phyloP scores from a whole-genome alignment of 768 basidiomycete genomes.

The Glaciozyma martinii region DNA sequence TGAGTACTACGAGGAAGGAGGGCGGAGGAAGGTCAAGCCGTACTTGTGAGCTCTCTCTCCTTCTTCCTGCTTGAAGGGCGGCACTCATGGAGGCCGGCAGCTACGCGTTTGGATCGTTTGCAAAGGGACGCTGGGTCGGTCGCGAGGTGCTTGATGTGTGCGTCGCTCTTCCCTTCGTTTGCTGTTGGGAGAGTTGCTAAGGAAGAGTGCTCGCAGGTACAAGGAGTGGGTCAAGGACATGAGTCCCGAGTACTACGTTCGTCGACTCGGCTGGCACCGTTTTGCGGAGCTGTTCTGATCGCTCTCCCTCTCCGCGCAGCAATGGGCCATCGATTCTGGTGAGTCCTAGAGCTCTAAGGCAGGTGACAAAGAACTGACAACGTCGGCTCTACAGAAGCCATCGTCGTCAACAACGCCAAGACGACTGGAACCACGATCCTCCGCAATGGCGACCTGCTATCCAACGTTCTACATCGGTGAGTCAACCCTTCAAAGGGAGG shows the following conservation, averaged over 20 bases:
- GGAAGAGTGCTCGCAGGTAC: slow-evolving; percentile 5
- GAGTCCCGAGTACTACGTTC: slow-evolving; percentile 27
- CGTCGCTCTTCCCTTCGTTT: neutral
- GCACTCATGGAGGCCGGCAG: neutral
- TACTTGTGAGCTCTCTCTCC: slow-evolving; percentile 21
- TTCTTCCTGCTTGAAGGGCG: slow-evolving; percentile 1
- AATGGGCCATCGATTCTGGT: slow-evolving; percentile 32
- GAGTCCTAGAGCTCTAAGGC: slow-evolving; percentile 32
- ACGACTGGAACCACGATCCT: slow-evolving; percentile 71
- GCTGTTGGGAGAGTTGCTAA: neutral
- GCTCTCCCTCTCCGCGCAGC: neutral
- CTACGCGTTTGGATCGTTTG: slow-evolving; percentile 15
- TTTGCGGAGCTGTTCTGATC: neutral
- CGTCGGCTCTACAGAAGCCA: slow-evolving; percentile 83
- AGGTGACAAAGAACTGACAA: neutral
- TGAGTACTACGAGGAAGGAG: slow-evolving; percentile 22
- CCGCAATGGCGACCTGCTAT: slow-evolving; percentile 59
- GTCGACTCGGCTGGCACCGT: neutral
- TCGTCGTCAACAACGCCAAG: slow-evolving; percentile 79
- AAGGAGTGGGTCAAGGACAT: slow-evolving; percentile 27
- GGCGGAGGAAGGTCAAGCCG: slow-evolving; percentile 26
- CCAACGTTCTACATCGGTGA: slow-evolving; percentile 31
- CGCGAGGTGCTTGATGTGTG: slow-evolving; percentile 26
- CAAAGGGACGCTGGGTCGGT: slow-evolving; percentile 28
- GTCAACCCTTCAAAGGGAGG: neutral